These are phyloP conservation scores for Yarrowia galli DNA, from an alignment of 1,139 yeast genomes.

Conservation along the genomic window DNA sequence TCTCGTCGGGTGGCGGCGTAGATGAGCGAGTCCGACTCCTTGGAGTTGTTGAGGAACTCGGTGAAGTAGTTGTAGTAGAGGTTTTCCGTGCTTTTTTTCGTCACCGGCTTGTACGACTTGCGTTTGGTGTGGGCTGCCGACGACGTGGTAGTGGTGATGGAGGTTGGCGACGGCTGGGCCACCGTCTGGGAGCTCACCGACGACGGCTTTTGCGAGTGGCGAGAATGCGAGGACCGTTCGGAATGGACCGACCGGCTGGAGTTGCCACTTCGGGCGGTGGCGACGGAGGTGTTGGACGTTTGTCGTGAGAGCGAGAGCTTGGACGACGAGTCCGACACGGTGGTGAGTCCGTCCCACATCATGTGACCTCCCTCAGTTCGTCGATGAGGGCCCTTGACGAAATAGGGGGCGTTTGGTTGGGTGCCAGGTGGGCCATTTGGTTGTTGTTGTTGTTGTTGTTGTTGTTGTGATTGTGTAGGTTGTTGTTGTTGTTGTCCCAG, in stretches of 20 bases:
- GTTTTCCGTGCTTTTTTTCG: slow-evolving; percentile 28
- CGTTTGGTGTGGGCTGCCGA: neutral
- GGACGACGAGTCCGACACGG: slow-evolving; percentile 23
- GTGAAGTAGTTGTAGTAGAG: slow-evolving; percentile 42
- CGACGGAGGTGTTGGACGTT: slow-evolving; percentile 20
- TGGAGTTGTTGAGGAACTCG: slow-evolving; percentile 46
- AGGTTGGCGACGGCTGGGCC: neutral
- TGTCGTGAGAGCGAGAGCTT: slow-evolving; percentile 21
- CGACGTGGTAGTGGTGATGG: neutral
- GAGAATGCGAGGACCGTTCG: neutral
- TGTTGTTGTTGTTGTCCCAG: neutral
- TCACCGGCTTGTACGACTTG: slow-evolving; percentile 26
- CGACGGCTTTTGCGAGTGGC: slow-evolving; percentile 11
- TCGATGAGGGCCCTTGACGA: slow-evolving; percentile 23
- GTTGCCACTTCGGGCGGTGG: slow-evolving; percentile 15
- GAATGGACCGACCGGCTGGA: neutral
- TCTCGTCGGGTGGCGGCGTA: slow-evolving; percentile 50
- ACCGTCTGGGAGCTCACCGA: too few relatives aligned
- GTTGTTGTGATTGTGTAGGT: neutral
- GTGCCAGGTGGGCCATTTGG: neutral
- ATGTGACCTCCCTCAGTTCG: slow-evolving; percentile 37
- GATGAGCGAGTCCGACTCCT: slow-evolving; percentile 48
- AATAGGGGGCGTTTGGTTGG: slow-evolving; percentile 1
- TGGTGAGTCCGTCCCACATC: slow-evolving; percentile 38
- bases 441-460: neutral